Conservation (phyloP, 1,284 basidiomycete species). For the Microbotryum lychnidis-dioicae region DNA sequence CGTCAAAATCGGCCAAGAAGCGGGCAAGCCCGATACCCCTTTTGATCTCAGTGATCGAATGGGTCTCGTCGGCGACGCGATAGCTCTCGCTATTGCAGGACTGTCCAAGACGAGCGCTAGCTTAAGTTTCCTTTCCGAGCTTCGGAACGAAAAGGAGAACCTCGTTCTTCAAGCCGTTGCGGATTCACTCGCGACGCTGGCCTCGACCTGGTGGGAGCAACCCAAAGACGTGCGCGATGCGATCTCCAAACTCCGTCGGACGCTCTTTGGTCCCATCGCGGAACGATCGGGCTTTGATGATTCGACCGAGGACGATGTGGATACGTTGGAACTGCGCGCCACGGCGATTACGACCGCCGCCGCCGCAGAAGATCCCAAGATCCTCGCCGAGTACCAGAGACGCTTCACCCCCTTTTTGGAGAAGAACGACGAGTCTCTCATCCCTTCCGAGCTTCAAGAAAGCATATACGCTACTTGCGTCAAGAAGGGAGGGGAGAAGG, state of each 20-base stretch:
- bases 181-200: conserved; percentile 51
- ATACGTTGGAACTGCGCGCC: conserved; percentile 65
- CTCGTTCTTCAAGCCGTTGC: conserved; percentile 59
- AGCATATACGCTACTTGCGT: conserved; percentile 40
- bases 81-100: conserved; percentile 40
- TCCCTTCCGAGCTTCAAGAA: conserved; percentile 67
- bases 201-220: conserved; percentile 76
- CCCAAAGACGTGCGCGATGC: conserved; percentile 53
- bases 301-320: conserved; percentile 58
- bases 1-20: conserved; percentile 67
- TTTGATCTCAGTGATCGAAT: conserved; percentile 53
- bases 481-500: conserved; percentile 5
- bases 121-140: conserved; percentile 34
- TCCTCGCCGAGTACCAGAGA: conserved; percentile 60
- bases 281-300: conserved; percentile 72
- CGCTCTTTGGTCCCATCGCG: conserved; percentile 68
- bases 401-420: conserved; percentile 67
- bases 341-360: conserved; percentile 58
- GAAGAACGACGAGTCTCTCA: conserved; percentile 65
- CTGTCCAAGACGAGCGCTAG: conserved; percentile 39
- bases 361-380: conserved; percentile 43
- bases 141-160: conserved; percentile 52
- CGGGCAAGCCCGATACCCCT: conserved; percentile 54
- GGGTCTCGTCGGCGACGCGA: conserved; percentile 42
- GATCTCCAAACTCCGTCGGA: conserved; percentile 45